Conservation (phyloP, 306 rosid genomes). For the Castanea mollissima region DNA sequence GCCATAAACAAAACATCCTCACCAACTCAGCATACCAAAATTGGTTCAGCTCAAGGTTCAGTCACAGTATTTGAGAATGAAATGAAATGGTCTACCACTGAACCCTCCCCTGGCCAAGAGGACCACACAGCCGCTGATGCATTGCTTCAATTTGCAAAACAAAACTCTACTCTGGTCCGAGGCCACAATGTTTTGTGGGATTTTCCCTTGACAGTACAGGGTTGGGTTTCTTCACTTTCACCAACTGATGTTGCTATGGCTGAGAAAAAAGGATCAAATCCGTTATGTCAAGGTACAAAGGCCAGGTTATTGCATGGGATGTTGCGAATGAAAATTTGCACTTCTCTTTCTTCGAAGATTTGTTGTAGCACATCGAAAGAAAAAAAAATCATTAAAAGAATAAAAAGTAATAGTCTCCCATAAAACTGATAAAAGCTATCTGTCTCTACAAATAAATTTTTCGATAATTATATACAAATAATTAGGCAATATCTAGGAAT, state of each 20-base stretch:
- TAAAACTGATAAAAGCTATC: too few relatives aligned
- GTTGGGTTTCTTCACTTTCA: constrained; percentile 56
- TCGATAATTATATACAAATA: too few relatives aligned
- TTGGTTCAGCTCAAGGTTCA: constrained; percentile 69
- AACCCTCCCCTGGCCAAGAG: constrained; percentile 30
- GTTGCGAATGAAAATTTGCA: constrained; percentile 76
- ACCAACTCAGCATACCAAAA: constrained; percentile 44
- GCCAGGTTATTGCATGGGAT: constrained; percentile 70
- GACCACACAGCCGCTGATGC: constrained; percentile 47
- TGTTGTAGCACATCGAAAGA: too few relatives aligned
- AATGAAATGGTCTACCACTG: constrained; percentile 82
- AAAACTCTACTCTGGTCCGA: constrained; percentile 44
- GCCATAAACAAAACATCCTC: constrained; percentile 57
- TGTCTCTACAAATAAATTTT: too few relatives aligned
- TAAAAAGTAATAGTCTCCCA: too few relatives aligned
- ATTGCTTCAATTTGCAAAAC: constrained; percentile 51
- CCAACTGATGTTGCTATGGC: constrained; percentile 27
- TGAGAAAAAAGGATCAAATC: constrained; percentile 39
- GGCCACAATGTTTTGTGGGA: constrained; percentile 80
- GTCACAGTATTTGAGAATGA: constrained; percentile 62
- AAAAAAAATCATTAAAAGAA: too few relatives aligned
- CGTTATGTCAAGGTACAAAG: constrained; percentile 48
- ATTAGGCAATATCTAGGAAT: too few relatives aligned
- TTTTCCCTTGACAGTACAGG: constrained; percentile 41
- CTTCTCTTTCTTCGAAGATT: constrained; percentile 43